A percentile compares a stretch with the other conserved stretches of the same genome.
These are phyloP conservation scores for Neurospora tetraspora DNA, from an alignment of 495 filamentous ascomycete species.

Conservation along the genomic window DNA sequence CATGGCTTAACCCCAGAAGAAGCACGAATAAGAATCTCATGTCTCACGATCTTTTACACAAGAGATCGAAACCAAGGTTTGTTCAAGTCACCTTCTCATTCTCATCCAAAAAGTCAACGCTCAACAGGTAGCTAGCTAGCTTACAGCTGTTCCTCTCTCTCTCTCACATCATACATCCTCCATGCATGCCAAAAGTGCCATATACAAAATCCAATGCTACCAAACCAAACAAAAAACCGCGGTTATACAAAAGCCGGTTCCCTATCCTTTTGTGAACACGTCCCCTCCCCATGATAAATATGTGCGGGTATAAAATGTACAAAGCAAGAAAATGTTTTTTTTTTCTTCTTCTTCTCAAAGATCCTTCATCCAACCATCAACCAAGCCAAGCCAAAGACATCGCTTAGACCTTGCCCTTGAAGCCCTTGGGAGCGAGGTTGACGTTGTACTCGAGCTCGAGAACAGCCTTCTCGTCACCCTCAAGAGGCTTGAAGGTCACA, in stretches of 20 bases:
- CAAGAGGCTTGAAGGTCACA: conserved; percentile 57
- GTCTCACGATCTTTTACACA: neutral
- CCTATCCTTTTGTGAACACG: neutral
- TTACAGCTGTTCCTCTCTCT: neutral
- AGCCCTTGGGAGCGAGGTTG: conserved; percentile 41
- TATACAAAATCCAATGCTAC: neutral
- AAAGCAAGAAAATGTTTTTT: neutral
- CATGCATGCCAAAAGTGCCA: neutral
- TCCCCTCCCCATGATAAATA: neutral
- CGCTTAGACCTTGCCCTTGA: conserved; percentile 33
- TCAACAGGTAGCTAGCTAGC: neutral
- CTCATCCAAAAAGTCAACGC: neutral
- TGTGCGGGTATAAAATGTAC: neutral
- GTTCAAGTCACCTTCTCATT: neutral
- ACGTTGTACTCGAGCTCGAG: conserved; percentile 64
- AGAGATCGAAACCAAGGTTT: neutral
- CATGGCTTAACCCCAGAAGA: neutral
- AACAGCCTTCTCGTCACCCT: conserved; percentile 52
- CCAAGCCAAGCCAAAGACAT: neutral
- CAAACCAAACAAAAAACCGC: neutral
- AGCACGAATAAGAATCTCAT: neutral
- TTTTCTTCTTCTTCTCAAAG: neutral
- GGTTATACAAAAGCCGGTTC: neutral
- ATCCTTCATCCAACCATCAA: neutral
- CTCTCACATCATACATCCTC: neutral